A percentile compares a stretch with the other conserved stretches of the same genome.
Evolutionary conservation across 768 basidiomycete species (phyloP).

Genomic region (Ramaria sp.): DNA sequence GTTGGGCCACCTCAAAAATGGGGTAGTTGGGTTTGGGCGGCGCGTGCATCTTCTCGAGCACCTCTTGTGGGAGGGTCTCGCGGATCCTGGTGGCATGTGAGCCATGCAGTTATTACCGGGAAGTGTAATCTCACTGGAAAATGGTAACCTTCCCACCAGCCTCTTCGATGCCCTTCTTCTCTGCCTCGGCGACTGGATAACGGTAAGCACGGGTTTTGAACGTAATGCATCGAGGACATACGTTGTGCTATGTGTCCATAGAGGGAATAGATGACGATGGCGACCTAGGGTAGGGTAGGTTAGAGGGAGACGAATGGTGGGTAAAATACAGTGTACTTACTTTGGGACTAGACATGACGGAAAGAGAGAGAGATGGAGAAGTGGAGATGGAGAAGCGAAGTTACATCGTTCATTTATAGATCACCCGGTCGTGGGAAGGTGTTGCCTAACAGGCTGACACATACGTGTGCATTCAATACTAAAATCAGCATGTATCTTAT

Average conservation of each 20-base stretch:
- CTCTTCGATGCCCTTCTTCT: constrained; percentile 29
- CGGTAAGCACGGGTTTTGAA: neutral
- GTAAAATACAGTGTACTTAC: neutral
- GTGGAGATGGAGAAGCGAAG: neutral
- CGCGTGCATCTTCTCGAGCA: constrained; percentile 61
- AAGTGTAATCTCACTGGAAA: constrained; percentile 30
- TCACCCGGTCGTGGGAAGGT: neutral
- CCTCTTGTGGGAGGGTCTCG: constrained; percentile 66
- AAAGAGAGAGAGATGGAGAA: neutral
- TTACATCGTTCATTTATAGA: neutral
- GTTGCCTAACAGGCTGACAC: neutral
- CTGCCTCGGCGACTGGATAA: constrained; percentile 47
- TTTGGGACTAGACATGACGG: neutral
- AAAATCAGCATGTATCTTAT: too few relatives aligned
- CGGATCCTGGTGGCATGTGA: constrained; percentile 38
- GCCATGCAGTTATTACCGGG: neutral
- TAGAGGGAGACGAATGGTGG: neutral
- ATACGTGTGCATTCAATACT: too few relatives aligned
- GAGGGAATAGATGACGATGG: constrained; percentile 47
- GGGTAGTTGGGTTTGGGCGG: constrained; percentile 66
- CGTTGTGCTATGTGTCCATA: constrained; percentile 64
- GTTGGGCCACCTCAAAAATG: constrained; percentile 41
- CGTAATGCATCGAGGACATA: constrained; percentile 23
- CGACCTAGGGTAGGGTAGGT: constrained; percentile 6
- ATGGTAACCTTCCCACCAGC: constrained; percentile 36